Evolutionary conservation across 108 stramenopile genomes (phyloP), one percentile per base, ranked within the genome.

Genomic region (Schizochytrium sp.): DNA sequence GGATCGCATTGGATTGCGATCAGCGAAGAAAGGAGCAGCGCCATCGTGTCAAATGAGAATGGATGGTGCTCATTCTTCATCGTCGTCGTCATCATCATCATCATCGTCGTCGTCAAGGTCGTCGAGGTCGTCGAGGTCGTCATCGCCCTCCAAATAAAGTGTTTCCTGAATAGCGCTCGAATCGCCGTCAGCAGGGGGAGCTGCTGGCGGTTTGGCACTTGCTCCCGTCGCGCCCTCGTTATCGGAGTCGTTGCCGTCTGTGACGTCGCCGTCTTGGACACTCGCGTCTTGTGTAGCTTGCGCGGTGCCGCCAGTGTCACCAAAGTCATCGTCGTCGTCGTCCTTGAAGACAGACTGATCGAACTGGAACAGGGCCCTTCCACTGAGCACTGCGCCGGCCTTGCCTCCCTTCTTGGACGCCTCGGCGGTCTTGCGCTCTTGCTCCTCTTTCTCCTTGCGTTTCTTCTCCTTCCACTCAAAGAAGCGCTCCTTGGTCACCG

Each of bases 401-500:
- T 83, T 83, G 45, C 76, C 76, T 6, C 48, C 76, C 76, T 83
- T 83, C 23, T 83, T 83, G 76, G 45, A n/a, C n/a, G 76, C 12
- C 76, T 83, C 76, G 2, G 45, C 51, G 51, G 76, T 4, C 76
- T 83, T 12, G 48, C 51, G 76, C 76, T 83, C 76, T 18, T 47
- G 6, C 18, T 83, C 76, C 51, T 83, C 76, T 23, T 83, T 83
- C 76, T 83, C 48, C 76, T 83, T 83, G 48, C 45, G 76, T 28
- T 83, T 83, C 76, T 83, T 83, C 23, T 83, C 51, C 76, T 83
- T 83, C 76, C 76, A 83, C 76, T 10, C 76, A 18, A 83, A 83
- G 76, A 83, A 83, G 51, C 76, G 76, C 23, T 83, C 76, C 25
- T 83, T 47, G 76, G 76, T 83, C 4, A 83, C 76, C 12, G 76